phyloP scores from a whole-genome alignment of 176 grass and related monocot genomes.

The Ensete glaucum region DNA sequence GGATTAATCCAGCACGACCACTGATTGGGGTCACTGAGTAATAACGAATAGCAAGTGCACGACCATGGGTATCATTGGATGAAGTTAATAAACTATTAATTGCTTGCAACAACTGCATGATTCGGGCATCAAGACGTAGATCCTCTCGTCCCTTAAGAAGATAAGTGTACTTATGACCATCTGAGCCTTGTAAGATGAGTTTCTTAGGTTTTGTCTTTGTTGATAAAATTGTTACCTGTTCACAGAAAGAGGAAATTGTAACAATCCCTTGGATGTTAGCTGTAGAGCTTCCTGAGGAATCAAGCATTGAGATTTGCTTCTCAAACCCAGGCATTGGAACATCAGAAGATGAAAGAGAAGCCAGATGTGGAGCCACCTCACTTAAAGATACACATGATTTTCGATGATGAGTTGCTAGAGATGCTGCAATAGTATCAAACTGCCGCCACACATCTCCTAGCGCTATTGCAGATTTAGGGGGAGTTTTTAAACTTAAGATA shows the following conservation, averaged over 20 bases:
- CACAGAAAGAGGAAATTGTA: conserved; percentile 71
- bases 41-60: conserved; percentile 60
- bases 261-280: conserved; percentile 40
- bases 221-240: conserved; percentile 80
- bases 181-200: conserved; percentile 72
- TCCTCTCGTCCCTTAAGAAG: conserved; percentile 97
- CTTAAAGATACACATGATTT: conserved; percentile 69
- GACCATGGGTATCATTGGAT: conserved; percentile 46
- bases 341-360: conserved; percentile 65
- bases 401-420: conserved; percentile 71
- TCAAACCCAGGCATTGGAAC: conserved; percentile 99
- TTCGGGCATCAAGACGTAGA: conserved; percentile 90
- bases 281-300: conserved; percentile 38
- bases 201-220: conserved; percentile 99
- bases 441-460: conserved; percentile 79
- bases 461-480: conserved; percentile 56
- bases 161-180: conserved; percentile 90
- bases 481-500: conserved; percentile 59
- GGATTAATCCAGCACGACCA: conserved; percentile 83
- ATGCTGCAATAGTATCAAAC: conserved; percentile 76
- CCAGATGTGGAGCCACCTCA: conserved; percentile 82
- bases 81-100: conserved; percentile 73
- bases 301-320: conserved; percentile 54
- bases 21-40: conserved; percentile 97
- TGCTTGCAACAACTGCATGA: conserved; percentile 90